phyloP scores from a whole-genome alignment of 1,284 basidiomycete genomes.

The Coriolopsis trogii region DNA sequence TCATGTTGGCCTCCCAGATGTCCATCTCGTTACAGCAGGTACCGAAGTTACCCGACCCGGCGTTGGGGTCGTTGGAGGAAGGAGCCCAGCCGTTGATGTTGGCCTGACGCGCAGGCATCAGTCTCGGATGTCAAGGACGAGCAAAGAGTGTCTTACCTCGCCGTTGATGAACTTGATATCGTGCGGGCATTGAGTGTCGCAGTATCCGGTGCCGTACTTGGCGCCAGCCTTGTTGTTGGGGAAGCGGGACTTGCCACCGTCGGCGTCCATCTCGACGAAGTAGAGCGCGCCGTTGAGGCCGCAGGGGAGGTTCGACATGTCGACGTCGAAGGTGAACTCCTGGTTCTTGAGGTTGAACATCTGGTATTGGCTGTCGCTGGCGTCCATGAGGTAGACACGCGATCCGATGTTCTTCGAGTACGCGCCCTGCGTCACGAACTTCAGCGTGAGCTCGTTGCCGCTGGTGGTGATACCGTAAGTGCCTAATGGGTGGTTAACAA shows the following conservation, averaged over 20 bases:
- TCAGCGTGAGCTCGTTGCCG: conserved; percentile 41
- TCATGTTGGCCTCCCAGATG: conserved; percentile 60
- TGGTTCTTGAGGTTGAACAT: conserved; percentile 55
- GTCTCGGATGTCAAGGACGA: not conserved
- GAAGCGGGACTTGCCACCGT: conserved; percentile 54
- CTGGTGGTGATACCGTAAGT: conserved; percentile 43
- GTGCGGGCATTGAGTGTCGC: conserved; percentile 59
- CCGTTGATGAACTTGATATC: conserved; percentile 62
- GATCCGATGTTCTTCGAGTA: conserved; percentile 41
- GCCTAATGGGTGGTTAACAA: conserved; percentile 22
- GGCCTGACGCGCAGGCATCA: conserved; percentile 36
- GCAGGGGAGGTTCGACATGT: conserved; percentile 44
- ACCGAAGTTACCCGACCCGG: conserved; percentile 45
- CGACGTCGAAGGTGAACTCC: conserved; percentile 61
- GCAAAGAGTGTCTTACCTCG: conserved; percentile 39
- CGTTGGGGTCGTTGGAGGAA: conserved; percentile 34
- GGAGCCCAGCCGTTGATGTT: conserved; percentile 38
- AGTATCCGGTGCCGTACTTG: conserved; percentile 60
- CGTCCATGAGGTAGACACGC: conserved; percentile 46
- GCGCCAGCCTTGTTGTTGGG: conserved; percentile 59
- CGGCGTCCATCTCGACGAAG: conserved; percentile 49
- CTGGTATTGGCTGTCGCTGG: conserved; percentile 45
- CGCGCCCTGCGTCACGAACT: conserved; percentile 37
- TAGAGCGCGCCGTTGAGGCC: conserved; percentile 45
- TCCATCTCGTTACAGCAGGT: conserved; percentile 64